These are phyloP conservation scores for Aegilops umbellulata DNA, from an alignment of 176 grass and related monocot species.

Conservation along the genomic window DNA sequence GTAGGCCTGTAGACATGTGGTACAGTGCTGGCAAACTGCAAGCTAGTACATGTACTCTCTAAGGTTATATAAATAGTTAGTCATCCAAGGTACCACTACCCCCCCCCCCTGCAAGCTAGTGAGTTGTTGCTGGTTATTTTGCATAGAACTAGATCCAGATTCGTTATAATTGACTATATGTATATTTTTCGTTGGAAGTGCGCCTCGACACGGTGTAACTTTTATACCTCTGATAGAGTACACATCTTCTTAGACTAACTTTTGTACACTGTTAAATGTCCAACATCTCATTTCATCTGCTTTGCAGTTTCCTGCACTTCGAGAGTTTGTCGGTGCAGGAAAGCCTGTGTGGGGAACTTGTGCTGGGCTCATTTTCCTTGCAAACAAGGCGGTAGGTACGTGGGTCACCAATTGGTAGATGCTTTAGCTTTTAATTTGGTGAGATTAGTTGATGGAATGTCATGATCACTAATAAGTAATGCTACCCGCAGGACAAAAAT, in stretches of 20 bases:
- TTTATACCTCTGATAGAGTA: not conserved
- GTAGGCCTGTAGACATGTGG: not conserved
- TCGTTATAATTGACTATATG: no score
- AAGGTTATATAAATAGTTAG: not conserved
- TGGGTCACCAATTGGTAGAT: constrained; percentile 11
- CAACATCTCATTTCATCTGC: constrained; percentile 27
- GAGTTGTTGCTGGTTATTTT: not conserved
- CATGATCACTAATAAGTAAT: not conserved
- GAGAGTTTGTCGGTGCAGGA: constrained; percentile 78
- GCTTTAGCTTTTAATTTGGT: not conserved
- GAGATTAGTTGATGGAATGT: constrained; percentile 3
- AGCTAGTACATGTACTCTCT: not conserved
- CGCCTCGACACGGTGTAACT: not conserved
- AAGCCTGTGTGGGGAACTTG: constrained; percentile 99
- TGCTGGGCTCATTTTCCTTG: constrained; percentile 94
- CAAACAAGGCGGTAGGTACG: constrained; percentile 83
- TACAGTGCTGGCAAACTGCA: not conserved
- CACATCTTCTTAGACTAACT: not conserved
- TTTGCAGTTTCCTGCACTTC: constrained; percentile 83
- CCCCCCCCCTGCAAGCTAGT: no score
- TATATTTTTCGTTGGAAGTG: no score
- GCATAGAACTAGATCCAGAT: not conserved
- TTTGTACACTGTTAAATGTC: not conserved
- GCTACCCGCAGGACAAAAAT: constrained; percentile 60
- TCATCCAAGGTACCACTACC: not conserved